Base-by-base conservation (phyloP, 495 filamentous ascomycete species). In the Penicillium pulvis region DNA sequence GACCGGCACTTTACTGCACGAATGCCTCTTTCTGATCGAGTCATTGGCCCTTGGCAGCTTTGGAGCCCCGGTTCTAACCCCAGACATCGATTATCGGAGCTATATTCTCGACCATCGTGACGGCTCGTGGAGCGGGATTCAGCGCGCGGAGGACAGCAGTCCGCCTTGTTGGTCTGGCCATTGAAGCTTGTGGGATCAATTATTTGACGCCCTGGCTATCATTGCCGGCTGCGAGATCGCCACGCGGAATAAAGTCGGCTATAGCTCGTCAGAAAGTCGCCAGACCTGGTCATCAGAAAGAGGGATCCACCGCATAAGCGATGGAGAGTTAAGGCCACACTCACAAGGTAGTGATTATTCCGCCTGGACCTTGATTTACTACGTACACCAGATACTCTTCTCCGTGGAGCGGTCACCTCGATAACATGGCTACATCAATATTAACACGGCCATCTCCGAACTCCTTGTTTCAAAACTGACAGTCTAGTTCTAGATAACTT, bases 1-100 rank as follows among this genome's bases (percentile, higher is more conserved):
- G 51, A 66, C 63, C 63, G 63, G 63, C 60, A 28, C 30, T 60
- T 55, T 26, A 2, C 6, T 23, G 44, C 20, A 24, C 20, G 19
- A 47, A 26, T 26, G 44, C 4, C 12, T 26, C 6, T 24, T 47
- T 28, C 24, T 16, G 44, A 12, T 24, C 2, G 4, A 24, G 4
- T 26, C 20, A 47, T 47, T 47, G 44, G 44, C 16, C 44, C 44
- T 5, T 41, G 24, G 23, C 1, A 47, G 39, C 14, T 41, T 6
- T 41, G 16, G 16, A 41, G 39, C 16, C 14, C 39, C 39, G 16
- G 6, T 24, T 3, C 19, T 46, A 23, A 12, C 43, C 46, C 26
- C 24, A 31, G 14, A 17, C 16, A 23, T 31, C 26, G 12, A 49
- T 49, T 47, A 49, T 49, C 46, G 46, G 46, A 49, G 46, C 26